A percentile compares a stretch with the other conserved stretches of the same genome.
Evolutionary conservation across 257 asterid species (phyloP).

Genomic region (Solanum chiquidenum): DNA sequence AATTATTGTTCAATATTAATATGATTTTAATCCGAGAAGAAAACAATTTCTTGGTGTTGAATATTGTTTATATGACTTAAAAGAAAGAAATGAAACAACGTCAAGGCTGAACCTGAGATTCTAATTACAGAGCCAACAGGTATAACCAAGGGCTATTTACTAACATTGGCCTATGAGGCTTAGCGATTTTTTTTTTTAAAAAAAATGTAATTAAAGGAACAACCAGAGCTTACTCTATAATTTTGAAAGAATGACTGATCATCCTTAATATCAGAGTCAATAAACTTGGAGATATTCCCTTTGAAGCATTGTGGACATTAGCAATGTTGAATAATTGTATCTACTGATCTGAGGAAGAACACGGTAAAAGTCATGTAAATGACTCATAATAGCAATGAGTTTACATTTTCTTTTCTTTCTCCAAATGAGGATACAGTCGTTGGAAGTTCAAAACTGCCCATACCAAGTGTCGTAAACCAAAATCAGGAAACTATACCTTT

Average conservation of each 20-base stretch:
- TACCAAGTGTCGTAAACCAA: constrained; percentile 54
- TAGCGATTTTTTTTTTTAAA: background rate
- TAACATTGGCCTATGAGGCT: background rate
- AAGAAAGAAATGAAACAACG: background rate
- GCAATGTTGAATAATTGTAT: background rate
- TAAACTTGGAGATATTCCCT: background rate
- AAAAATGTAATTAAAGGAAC: background rate
- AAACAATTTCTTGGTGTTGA: background rate
- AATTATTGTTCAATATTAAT: background rate
- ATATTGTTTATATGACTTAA: background rate
- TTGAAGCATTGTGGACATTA: background rate
- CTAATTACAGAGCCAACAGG: background rate
- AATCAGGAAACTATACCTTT: constrained; percentile 62
- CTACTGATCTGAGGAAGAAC: background rate
- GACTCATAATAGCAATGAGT: background rate
- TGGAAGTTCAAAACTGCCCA: constrained; percentile 67
- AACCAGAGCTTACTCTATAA: background rate
- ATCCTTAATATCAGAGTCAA: background rate
- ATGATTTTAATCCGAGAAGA: background rate
- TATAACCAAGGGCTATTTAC: background rate
- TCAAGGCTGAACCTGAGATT: background rate
- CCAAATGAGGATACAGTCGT: constrained; percentile 28
- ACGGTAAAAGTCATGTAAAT: background rate
- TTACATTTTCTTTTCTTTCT: constrained; percentile 29
- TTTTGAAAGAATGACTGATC: background rate